Base-by-base conservation (phyloP, 2,329 filamentous ascomycete species). In the Claviceps fusiformis region DNA sequence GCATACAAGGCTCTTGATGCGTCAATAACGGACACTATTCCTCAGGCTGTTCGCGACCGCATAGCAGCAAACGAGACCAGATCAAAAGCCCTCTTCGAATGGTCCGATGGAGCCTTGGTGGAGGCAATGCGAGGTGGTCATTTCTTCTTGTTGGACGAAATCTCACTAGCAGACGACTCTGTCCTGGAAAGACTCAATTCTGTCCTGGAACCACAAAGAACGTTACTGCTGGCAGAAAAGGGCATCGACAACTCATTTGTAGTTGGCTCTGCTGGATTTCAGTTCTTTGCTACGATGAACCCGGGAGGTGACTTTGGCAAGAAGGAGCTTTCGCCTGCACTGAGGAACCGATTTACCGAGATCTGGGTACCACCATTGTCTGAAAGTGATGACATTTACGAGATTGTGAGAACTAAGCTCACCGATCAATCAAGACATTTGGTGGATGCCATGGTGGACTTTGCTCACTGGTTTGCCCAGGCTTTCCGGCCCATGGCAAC, bases 211-310 rank as follows among this genome's bases (percentile, higher is more conserved):
- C 85, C 93, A 1, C 83, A 87, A 48, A 80, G 93, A 53, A 89
- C 87, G 0, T 80, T 98, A 33, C 74, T 98, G 3, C 78, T 99
- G 17, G 95, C 95, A 0, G 93, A 98, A 68, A 98, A 97, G 70
- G 95, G 93, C 0, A 81, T 88, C 2, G 79, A 87, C 5, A 85
- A 95, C 67, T 90, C 90, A 0, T 83, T 88, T 59, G 79, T 98
- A 31, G 79, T 80, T 44, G 93, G 87, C 6, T 70, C 77, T 11
- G 76, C 86, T 45, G 88, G 86, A 0, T 99, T 97, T 69, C 91
- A 98, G 64, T 96, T 98, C 70, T 81, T 98, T 57, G 92, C 93
- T 3, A 98, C 93, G 0, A 99, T 99, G 93, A 99, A 99, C 62
- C 93, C 93, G 9, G 95, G 95, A 52, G 93, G 95, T 49, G 93